These are phyloP conservation scores for Jamesozyma hellenica DNA, from an alignment of 805 yeast genomes.

Conservation along the genomic window DNA sequence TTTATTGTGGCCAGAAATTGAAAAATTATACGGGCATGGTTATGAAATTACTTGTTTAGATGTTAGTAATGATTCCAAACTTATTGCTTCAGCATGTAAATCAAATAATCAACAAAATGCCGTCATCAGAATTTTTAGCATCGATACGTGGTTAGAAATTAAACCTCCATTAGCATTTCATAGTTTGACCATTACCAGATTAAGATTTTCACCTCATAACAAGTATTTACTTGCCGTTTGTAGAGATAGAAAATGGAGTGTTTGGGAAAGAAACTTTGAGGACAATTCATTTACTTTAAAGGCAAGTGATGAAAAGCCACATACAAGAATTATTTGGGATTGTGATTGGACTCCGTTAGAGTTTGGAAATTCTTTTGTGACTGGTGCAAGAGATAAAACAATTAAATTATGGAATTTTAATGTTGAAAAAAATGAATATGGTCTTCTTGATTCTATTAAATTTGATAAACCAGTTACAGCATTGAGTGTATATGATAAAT, in stretches of 20 bases:
- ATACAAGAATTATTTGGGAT: slow-evolving; percentile 90
- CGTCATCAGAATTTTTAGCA: slow-evolving; percentile 65
- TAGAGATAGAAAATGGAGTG: slow-evolving; percentile 76
- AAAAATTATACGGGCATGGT: slow-evolving; percentile 94
- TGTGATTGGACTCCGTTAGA: slow-evolving; percentile 70
- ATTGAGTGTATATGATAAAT: slow-evolving; percentile 37
- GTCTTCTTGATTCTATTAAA: slow-evolving; percentile 34
- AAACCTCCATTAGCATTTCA: slow-evolving; percentile 57
- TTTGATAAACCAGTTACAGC: slow-evolving; percentile 57
- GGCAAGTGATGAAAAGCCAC: slow-evolving; percentile 56
- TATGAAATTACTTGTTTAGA: slow-evolving; percentile 82
- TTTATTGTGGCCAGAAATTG: slow-evolving; percentile 91
- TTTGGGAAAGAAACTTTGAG: slow-evolving; percentile 48
- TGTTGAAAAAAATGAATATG: slow-evolving; percentile 30
- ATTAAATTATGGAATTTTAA: slow-evolving; percentile 60
- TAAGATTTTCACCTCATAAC: slow-evolving; percentile 65
- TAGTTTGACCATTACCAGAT: slow-evolving; percentile 72
- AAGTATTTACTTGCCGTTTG: slow-evolving; percentile 63
- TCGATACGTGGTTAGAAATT: slow-evolving; percentile 50
- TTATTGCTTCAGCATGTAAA: slow-evolving; percentile 84
- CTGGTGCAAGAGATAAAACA: slow-evolving; percentile 80
- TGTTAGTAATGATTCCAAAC: slow-evolving; percentile 47
- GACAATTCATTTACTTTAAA: slow-evolving; percentile 33
- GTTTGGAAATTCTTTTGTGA: slow-evolving; percentile 47
- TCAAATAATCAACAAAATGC: slow-evolving; percentile 82